These are phyloP conservation scores for Casuarina cunninghamiana DNA, from an alignment of 306 rosid genomes.

Conservation along the genomic window DNA sequence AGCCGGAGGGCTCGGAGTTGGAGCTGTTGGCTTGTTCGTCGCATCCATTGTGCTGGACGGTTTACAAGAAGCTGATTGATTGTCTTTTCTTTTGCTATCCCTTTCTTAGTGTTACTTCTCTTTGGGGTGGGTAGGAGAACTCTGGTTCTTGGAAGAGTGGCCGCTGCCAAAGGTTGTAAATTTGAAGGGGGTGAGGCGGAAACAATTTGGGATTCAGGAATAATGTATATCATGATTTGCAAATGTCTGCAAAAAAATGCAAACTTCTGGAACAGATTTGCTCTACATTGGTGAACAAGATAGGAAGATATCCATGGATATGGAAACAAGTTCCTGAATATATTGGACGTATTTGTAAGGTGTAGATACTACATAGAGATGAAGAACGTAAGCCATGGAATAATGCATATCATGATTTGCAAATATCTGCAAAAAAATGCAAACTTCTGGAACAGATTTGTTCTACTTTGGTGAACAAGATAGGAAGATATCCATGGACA, in stretches of 20 bases:
- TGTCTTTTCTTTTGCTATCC: neutral
- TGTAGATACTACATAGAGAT: too few relatives aligned
- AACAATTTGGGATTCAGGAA: too few relatives aligned
- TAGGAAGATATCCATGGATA: neutral
- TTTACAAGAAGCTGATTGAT: slow-evolving; percentile 86
- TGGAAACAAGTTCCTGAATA: too few relatives aligned
- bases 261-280: neutral
- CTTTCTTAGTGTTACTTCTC: neutral
- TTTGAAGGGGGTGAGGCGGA: too few relatives aligned
- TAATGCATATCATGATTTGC: too few relatives aligned
- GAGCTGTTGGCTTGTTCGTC: slow-evolving; percentile 64
- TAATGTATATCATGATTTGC: neutral
- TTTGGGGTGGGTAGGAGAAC: neutral
- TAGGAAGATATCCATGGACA: neutral
- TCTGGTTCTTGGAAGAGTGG: too few relatives aligned
- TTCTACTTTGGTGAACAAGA: neutral
- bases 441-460: neutral
- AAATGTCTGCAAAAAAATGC: neutral
- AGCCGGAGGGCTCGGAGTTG: slow-evolving; percentile 63
- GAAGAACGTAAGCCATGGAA: too few relatives aligned
- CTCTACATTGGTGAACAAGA: neutral
- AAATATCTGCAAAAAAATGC: too few relatives aligned
- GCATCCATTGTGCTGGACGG: slow-evolving; percentile 81
- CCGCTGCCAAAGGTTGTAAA: too few relatives aligned
- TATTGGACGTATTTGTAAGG: too few relatives aligned